phyloP scores from a whole-genome alignment of 805 yeast genomes.

The Sugiyamaella smithiae region DNA sequence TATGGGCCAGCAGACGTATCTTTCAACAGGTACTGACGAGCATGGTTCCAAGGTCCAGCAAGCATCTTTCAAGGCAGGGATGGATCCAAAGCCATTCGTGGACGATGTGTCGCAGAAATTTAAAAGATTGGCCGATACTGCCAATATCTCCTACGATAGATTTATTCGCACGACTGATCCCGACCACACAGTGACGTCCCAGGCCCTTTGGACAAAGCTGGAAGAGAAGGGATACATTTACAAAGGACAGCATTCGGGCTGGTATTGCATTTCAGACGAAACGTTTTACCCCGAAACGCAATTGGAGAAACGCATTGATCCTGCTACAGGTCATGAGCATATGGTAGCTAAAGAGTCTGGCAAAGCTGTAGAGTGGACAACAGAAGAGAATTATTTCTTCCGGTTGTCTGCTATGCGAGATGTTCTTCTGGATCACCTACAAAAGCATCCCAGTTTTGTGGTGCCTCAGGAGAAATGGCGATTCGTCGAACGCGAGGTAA shows the following conservation, averaged over 20 bases:
- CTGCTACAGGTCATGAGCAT: slow-evolving; percentile 27
- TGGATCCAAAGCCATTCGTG: slow-evolving; percentile 66
- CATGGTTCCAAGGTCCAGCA: slow-evolving; percentile 90
- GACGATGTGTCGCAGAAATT: slow-evolving; percentile 67
- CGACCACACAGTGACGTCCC: slow-evolving; percentile 69
- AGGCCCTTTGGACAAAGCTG: slow-evolving; percentile 65
- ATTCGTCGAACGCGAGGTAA: slow-evolving; percentile 57
- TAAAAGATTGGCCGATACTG: slow-evolving; percentile 54
- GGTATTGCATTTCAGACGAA: slow-evolving; percentile 95
- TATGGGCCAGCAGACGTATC: slow-evolving; percentile 22
- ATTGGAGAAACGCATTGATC: slow-evolving; percentile 37
- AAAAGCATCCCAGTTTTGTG: slow-evolving; percentile 56
- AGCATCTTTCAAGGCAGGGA: slow-evolving; percentile 62
- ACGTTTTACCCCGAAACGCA: slow-evolving; percentile 87
- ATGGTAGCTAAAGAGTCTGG: slow-evolving; percentile 59
- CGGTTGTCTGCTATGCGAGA: slow-evolving; percentile 60
- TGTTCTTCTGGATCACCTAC: slow-evolving; percentile 48
- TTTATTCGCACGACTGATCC: slow-evolving; percentile 88
- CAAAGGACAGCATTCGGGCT: slow-evolving; percentile 82
- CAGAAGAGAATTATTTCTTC: slow-evolving; percentile 87
- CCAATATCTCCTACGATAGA: slow-evolving; percentile 61
- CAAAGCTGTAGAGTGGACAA: slow-evolving; percentile 68
- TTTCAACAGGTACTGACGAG: slow-evolving; percentile 95
- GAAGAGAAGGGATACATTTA: slow-evolving; percentile 63
- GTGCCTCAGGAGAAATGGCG: slow-evolving; percentile 57